phyloP scores from a whole-genome alignment of 495 filamentous ascomycete species.

The Neurospora sp. region DNA sequence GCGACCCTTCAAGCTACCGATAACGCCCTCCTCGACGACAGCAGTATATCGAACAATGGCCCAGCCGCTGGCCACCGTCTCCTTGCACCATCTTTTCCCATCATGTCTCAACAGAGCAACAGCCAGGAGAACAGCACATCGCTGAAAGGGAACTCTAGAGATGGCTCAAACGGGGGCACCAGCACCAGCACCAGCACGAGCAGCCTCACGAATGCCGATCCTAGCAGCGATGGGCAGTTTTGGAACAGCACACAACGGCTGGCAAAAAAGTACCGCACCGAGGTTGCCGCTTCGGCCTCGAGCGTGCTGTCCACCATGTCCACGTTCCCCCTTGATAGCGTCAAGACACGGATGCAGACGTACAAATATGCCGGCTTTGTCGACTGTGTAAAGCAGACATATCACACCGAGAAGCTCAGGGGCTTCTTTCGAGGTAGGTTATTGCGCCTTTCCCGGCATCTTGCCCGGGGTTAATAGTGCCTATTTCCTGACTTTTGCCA shows the following conservation, averaged over 20 bases:
- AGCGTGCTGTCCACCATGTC: constrained; percentile 64
- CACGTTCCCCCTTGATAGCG: constrained; percentile 72
- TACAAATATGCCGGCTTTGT: constrained; percentile 60
- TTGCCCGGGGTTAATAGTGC: background rate
- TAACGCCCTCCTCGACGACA: constrained; percentile 25
- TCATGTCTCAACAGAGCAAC: constrained; percentile 36
- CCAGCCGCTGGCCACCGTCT: constrained; percentile 14
- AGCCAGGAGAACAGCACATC: constrained; percentile 15
- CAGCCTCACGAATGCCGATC: background rate
- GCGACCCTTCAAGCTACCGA: background rate
- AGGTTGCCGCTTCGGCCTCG: constrained; percentile 63
- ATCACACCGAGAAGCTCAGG: constrained; percentile 57
- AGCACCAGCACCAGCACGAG: constrained; percentile 3
- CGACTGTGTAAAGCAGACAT: constrained; percentile 64
- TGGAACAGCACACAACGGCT: constrained; percentile 43
- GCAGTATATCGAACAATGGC: constrained; percentile 24
- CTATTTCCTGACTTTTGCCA: background rate
- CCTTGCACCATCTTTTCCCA: constrained; percentile 24
- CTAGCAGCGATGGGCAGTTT: constrained; percentile 2
- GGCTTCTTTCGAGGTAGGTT: constrained; percentile 69
- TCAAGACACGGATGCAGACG: constrained; percentile 82
- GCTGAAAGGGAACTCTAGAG: background rate
- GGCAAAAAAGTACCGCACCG: constrained; percentile 67
- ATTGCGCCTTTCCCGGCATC: background rate
- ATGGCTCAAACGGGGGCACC: background rate